Base-by-base conservation (phyloP, 2,329 filamentous ascomycete genomes). In the Aspergillus pseudoterreus region DNA sequence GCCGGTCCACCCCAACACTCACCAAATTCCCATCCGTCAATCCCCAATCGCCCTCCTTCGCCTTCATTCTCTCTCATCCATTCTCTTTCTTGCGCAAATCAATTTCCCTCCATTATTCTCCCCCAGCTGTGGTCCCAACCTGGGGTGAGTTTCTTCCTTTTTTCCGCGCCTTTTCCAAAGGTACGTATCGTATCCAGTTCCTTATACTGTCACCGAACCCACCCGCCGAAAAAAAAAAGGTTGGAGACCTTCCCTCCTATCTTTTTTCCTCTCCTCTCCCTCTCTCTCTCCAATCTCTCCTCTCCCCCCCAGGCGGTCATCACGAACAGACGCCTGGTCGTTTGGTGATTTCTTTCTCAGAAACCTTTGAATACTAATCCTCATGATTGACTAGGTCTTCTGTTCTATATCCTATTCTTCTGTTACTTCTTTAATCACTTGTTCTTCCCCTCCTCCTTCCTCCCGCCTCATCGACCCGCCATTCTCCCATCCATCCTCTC, bases 11-110 rank as follows among this genome's bases (percentile, higher is more conserved):
- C 43, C 24, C 42, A 44, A 44, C 21, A 32, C 42, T 44, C 21
- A 44, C 42, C 42, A 27, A 44, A 15, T 17, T 19, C 33, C 36
- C 39, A 44, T 49, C 47, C 41, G 15, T 48, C 51, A 32, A 30
- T 45, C 32, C 22, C 33, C 45, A 42, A 11, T 49, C 46, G n/a
- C 33, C 24, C 48, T 57, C 54, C 53, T 44, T 50, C 49, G 32
- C 47, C 43, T 45, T 17, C 42, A n/a, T 32, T 48, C 39, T 52
- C 50, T 35, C 32, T 52, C 43, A 43, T 47, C 50, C 35, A 15
- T 45, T 22, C 33, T 47, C 46, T 49, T 50, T 27, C 21, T 41
- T 38, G 27, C 35, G 35, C 35, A 6, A 8, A 38, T 38, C 15
- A 10, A 6, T 11, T 17, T 38, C 35, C 15, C 14, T 38, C 8